Evolutionary conservation across 2,329 filamentous ascomycete species (phyloP).

Genomic region (Rhynchosporium agropyri): DNA sequence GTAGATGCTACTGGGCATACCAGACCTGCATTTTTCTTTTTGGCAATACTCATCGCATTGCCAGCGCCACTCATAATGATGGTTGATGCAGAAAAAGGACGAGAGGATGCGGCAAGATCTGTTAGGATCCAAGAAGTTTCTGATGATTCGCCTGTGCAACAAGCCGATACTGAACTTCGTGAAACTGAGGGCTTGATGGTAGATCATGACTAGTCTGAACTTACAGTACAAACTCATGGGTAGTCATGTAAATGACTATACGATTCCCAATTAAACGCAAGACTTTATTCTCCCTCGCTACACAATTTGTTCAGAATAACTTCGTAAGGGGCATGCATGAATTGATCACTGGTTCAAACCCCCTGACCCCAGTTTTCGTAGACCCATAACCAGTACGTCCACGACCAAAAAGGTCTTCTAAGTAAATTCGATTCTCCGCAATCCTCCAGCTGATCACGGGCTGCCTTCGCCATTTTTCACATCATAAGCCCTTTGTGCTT

Average conservation of each 20-base stretch:
- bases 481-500: not conserved
- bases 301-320: not conserved
- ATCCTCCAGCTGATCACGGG: not conserved
- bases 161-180: constrained; percentile 12
- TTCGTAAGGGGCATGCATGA: not conserved
- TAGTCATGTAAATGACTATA: not conserved
- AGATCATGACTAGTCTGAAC: constrained; percentile 28
- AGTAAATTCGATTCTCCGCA: not conserved
- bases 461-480: not conserved
- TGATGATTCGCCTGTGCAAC: constrained; percentile 13
- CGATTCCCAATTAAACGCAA: not conserved
- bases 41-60: constrained; percentile 77
- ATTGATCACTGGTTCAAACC: not conserved
- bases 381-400: constrained; percentile 8
- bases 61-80: constrained; percentile 82
- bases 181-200: constrained; percentile 33
- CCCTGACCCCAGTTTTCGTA: not conserved
- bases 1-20: constrained; percentile 82
- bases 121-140: constrained; percentile 45
- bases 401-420: constrained; percentile 3
- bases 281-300: not conserved
- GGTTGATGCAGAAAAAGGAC: constrained; percentile 80
- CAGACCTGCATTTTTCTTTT: constrained; percentile 85
- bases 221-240: not conserved
- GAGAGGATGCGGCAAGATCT: constrained; percentile 65